These are phyloP conservation scores for Pseudohalonectria lignicola DNA, from an alignment of 2,329 filamentous ascomycete genomes.

Conservation along the genomic window DNA sequence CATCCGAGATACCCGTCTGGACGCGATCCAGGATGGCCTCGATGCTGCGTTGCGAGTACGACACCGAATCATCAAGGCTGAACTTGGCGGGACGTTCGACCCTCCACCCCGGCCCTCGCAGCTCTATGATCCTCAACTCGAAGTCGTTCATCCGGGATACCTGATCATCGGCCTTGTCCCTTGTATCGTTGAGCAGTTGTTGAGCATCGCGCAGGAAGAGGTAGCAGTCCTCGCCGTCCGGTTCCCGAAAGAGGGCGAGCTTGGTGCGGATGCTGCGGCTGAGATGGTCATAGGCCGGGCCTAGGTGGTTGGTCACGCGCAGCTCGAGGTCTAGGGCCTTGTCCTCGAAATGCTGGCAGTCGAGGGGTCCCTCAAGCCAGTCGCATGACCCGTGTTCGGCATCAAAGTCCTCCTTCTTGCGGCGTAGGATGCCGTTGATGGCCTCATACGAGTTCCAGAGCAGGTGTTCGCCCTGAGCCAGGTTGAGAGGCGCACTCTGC, in stretches of 20 bases:
- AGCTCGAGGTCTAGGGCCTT: slow-evolving; percentile 34
- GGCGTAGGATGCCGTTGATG: slow-evolving; percentile 27
- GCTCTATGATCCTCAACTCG: slow-evolving; percentile 32
- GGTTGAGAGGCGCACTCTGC: slow-evolving; percentile 35
- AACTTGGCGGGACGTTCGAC: slow-evolving; percentile 34
- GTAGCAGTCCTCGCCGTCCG: slow-evolving; percentile 28
- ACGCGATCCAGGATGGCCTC: slow-evolving; percentile 39
- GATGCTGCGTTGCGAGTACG: slow-evolving; percentile 30
- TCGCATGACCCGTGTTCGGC: slow-evolving; percentile 24
- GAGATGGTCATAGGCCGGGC: slow-evolving; percentile 33
- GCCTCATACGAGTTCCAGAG: slow-evolving; percentile 31
- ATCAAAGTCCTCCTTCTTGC: slow-evolving; percentile 28
- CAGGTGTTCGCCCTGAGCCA: slow-evolving; percentile 32
- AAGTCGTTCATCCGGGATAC: slow-evolving; percentile 33
- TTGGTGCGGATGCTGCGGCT: slow-evolving; percentile 29
- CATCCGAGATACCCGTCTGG: slow-evolving; percentile 36
- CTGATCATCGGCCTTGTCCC: slow-evolving; percentile 28
- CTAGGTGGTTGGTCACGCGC: slow-evolving; percentile 36
- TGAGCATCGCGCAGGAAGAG: slow-evolving; percentile 30
- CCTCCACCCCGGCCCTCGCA: slow-evolving; percentile 33
- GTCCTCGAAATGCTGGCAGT: slow-evolving; percentile 27
- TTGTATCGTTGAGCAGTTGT: slow-evolving; percentile 20
- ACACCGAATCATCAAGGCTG: slow-evolving; percentile 26
- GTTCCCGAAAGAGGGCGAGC: slow-evolving; percentile 32
- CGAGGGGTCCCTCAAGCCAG: slow-evolving; percentile 21